Percentiles rank a stretch among this genome's conserved stretches.
phyloP scores from a whole-genome alignment of 164 flowering plant species.

The Sextonia rubra region DNA sequence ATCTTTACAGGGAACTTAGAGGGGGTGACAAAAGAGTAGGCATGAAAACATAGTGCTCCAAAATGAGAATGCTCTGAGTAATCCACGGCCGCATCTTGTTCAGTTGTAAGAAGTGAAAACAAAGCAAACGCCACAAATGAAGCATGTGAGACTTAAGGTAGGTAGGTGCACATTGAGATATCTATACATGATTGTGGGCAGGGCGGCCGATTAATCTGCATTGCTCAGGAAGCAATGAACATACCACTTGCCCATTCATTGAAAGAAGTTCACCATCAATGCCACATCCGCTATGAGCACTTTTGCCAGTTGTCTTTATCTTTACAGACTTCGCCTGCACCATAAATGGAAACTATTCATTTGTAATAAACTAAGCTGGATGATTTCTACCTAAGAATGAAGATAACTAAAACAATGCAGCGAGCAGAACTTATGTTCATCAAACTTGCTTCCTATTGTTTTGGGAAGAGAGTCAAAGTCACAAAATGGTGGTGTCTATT shows the following conservation, averaged over 20 bases:
- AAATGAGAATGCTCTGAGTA: slow-evolving; percentile 21
- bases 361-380: no score
- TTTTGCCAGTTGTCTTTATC: slow-evolving; percentile 63
- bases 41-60: not conserved
- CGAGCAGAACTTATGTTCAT: no score
- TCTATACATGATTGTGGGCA: slow-evolving; percentile 30
- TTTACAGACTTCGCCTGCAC: slow-evolving; percentile 90
- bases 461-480: no score
- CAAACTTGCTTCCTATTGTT: no score
- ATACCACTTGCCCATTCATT: slow-evolving; percentile 70
- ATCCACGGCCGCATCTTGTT: slow-evolving; percentile 24
- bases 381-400: no score
- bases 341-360: not conserved
- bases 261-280: slow-evolving; percentile 88
- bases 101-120: slow-evolving; percentile 24
- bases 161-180: not conserved
- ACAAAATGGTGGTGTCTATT: no score
- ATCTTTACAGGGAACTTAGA: slow-evolving; percentile 9
- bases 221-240: slow-evolving; percentile 88
- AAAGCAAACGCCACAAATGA: slow-evolving; percentile 12
- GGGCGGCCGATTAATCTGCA: slow-evolving; percentile 92
- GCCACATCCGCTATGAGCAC: slow-evolving; percentile 73
- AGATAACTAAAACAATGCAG: no score
- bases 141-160: not conserved
- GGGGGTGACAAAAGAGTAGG: not conserved